Base-by-base conservation (phyloP, 805 yeast species). In the Kregervanrija delftensis region DNA sequence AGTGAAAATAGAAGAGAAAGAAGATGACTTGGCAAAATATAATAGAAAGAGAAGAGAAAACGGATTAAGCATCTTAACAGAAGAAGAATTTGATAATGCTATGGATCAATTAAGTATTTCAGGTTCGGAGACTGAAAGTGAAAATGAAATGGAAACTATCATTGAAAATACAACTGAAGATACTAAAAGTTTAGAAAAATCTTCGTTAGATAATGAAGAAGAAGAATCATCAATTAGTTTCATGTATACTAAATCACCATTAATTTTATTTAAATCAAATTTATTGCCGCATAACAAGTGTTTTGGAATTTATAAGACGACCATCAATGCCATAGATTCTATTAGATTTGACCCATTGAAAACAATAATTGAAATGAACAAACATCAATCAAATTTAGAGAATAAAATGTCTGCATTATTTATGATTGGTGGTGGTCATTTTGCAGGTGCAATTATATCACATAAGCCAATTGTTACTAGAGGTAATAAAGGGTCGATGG, bases 371-470 rank as follows among this genome's bases (percentile, higher is more conserved):
- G 39, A 22, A 5, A 33, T 55, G 12, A 52, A 51, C 12, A 39
- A 45, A 10, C 50, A 44, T 50, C 10, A 40, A 2, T 61, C 15
- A 1, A 34, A 34, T 12, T 40, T 54, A 2, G 42, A 58, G 3
- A 49, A 55, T 0, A 65, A 67, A 3, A 72, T 72, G 38, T 86
- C 96, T 5, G 95, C 95, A 0, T 63, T 93, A 11, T 76, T 93
- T 53, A 87, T 93, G 96, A 77, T 93, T 43, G 97, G 97, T 12
- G 97, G 98, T 37, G 99, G 99, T 36, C 97, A 93, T 66, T 93
- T 93, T 69, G 96, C 98, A 0, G 99, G 93, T 14, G 96, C 96
- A 0, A 84, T 93, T 37, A 72, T 93, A 8, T 79, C 88, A 1
- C 97, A 90, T 57, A 70, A 70, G 40, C 82, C 77, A 17, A 67